phyloP scores from a whole-genome alignment of 1,284 basidiomycete genomes.

The Anthracocystis panici-leucophaei region DNA sequence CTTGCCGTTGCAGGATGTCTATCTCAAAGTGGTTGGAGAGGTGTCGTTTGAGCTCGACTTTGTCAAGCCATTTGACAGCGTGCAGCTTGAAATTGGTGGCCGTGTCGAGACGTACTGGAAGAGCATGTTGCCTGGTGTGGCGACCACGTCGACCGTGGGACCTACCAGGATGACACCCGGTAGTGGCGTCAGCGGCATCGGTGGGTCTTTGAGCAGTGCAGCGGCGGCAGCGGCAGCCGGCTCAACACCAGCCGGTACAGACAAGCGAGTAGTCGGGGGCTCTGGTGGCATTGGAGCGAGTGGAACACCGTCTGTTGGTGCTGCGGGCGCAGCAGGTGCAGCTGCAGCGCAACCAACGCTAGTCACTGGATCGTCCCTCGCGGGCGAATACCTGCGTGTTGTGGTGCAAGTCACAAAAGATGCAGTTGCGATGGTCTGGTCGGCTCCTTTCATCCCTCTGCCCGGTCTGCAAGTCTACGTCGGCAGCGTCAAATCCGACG shows the following conservation, averaged over 20 bases:
- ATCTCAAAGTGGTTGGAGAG: conserved; percentile 94
- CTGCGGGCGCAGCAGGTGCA: conserved; percentile 21
- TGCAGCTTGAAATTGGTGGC: conserved; percentile 94
- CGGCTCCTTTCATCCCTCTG: conserved; percentile 80
- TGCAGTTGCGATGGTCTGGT: conserved; percentile 84
- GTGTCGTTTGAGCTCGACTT: conserved; percentile 89
- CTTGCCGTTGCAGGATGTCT: conserved; percentile 86
- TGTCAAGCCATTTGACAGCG: conserved; percentile 89
- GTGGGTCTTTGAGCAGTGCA: conserved; percentile 21
- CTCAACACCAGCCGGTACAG: conserved; percentile 12
- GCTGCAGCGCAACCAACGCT: conserved; percentile 68
- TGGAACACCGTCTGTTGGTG: conserved; percentile 23
- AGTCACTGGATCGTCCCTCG: conserved; percentile 85
- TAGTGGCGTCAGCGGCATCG: conserved; percentile 46
- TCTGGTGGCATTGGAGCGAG: conserved; percentile 16
- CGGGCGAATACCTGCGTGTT: conserved; percentile 86
- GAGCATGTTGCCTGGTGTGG: conserved; percentile 63
- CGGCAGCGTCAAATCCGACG: conserved; percentile 82
- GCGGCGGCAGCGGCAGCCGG: conserved; percentile 23
- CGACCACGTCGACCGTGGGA: conserved; percentile 25
- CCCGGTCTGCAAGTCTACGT: conserved; percentile 81
- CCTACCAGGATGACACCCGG: conserved; percentile 62
- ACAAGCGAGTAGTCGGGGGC: conserved; percentile 12
- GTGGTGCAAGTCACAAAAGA: conserved; percentile 93
- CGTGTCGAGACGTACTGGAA: conserved; percentile 72